Percentiles rank a stretch among this genome's conserved stretches.
Conservation (phyloP, 176 grass and related monocot species). For the Canna indica region DNA sequence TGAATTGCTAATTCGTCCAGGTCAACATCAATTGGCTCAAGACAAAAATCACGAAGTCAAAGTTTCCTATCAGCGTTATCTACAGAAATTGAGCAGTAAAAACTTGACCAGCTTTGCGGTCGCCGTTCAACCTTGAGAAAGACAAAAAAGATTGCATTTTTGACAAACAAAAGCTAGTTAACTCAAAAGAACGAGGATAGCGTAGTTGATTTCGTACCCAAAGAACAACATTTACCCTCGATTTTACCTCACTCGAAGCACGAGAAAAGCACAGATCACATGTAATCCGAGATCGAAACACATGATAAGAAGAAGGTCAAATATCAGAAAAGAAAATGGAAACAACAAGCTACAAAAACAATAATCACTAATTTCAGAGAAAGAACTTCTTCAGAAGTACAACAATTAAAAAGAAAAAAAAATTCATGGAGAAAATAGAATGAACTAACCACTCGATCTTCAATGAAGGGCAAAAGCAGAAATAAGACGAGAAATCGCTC, state of each 20-base stretch:
- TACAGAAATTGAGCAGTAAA: no score
- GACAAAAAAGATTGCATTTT: not conserved
- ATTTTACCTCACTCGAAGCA: not conserved
- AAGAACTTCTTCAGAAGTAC: no score
- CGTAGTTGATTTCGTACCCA: not conserved
- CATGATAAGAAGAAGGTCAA: not conserved
- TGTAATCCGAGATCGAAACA: not conserved
- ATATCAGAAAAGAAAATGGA: not conserved
- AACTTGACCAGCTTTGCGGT: no score
- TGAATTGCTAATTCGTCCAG: not conserved
- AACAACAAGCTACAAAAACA: not conserved
- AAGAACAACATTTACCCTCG: not conserved
- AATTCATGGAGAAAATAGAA: no score
- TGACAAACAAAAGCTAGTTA: not conserved
- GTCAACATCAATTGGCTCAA: not conserved
- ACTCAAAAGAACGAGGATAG: not conserved
- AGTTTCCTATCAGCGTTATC: not conserved
- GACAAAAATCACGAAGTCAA: not conserved
- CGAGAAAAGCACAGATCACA: not conserved
- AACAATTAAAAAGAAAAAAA: no score
- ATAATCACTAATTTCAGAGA: no score
- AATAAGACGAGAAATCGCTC: no score
- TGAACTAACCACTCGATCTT: not conserved
- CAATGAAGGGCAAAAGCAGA: no score
- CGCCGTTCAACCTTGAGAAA: no score